Base-by-base conservation (phyloP, 2,329 filamentous ascomycete genomes). In the Amesomyces nigricolor region DNA sequence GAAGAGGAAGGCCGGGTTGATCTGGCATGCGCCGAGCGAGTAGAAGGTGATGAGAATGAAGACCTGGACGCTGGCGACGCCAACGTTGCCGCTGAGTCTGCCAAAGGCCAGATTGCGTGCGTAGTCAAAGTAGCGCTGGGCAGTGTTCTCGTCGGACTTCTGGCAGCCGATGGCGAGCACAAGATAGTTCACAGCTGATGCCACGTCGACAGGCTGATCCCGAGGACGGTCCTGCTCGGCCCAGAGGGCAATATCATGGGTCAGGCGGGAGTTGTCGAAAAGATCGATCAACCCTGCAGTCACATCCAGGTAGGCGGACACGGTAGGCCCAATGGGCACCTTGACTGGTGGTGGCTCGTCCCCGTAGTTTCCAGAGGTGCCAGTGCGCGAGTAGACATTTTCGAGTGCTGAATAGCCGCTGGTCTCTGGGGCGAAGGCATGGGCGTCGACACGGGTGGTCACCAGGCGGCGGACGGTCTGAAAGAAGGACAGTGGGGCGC, bases 401-500 rank as follows among this genome's bases (percentile, higher is more conserved):
- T 79, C 77, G 6, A 80, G 68, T 11, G 76, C 74, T 0, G 76
- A 79, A 57, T 75, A 76, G 7, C 73, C 75, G 51, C 73, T 77
- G 2, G 75, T 75, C 56, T 79, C 74, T 0, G 78, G 76, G 1
- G 77, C 74, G 57, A 81, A 80, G 1, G 77, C 78, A 46, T 75
- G 70, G 11, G 73, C 70, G 16, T 78, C 77, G 35, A 80, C 73
- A 5, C 73, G 68, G 0, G 70, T 73, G 0, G 74, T 78, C 19
- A 81, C 77, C 16, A 81, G 71, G 60, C 78, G 74, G 2, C 78
- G 71, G 6, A 81, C 74, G 0, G 77, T 79, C 59, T 80, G 78
- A 60, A 81, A 81, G 58, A 81, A 77, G 0, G 78, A 81, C 17
- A 81, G 66, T 0, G 78, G 78, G 4, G 78, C 78, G 59, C 78